These are phyloP conservation scores for Xylaria sp. DNA, from an alignment of 2,329 filamentous ascomycete genomes.

Conservation along the genomic window DNA sequence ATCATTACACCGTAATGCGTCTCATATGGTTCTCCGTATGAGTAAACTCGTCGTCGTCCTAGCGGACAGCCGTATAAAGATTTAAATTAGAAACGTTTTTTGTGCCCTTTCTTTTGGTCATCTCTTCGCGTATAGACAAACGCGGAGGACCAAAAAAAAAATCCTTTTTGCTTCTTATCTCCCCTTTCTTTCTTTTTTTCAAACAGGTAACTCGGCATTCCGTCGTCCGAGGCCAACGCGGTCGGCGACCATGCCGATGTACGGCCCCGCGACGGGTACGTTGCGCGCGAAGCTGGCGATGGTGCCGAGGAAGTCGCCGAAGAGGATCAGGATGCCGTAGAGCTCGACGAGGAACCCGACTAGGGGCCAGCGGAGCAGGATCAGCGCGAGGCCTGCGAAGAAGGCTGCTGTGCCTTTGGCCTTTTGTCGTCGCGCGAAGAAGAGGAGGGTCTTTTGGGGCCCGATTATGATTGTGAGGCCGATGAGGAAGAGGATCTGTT, in stretches of 20 bases:
- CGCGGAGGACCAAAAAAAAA: too few relatives aligned
- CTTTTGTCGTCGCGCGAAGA: slow-evolving; percentile 93
- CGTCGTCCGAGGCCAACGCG: slow-evolving; percentile 60
- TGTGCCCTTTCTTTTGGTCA: too few relatives aligned
- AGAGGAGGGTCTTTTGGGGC: slow-evolving; percentile 79
- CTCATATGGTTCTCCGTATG: background rate
- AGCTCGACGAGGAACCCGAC: slow-evolving; percentile 85
- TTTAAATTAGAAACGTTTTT: background rate
- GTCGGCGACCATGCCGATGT: slow-evolving; percentile 70
- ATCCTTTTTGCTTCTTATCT: too few relatives aligned
- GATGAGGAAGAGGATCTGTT: slow-evolving; percentile 91
- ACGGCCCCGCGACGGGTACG: slow-evolving; percentile 79
- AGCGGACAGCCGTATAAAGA: slow-evolving; percentile 1
- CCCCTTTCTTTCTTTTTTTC: slow-evolving; percentile 26
- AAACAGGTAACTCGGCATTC: slow-evolving; percentile 75
- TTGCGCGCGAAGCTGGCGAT: slow-evolving; percentile 83
- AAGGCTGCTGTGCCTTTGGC: slow-evolving; percentile 88
- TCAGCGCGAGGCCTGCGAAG: slow-evolving; percentile 73
- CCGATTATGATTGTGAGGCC: slow-evolving; percentile 96
- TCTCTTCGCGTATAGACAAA: background rate
- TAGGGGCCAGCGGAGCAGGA: slow-evolving; percentile 84
- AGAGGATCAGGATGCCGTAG: slow-evolving; percentile 88
- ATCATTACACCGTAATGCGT: slow-evolving; percentile 17
- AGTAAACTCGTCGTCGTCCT: slow-evolving; percentile 8
- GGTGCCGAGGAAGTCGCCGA: slow-evolving; percentile 93